These are phyloP conservation scores for Exophiala oligosperma DNA, from an alignment of 2,329 filamentous ascomycete species.

Conservation along the genomic window DNA sequence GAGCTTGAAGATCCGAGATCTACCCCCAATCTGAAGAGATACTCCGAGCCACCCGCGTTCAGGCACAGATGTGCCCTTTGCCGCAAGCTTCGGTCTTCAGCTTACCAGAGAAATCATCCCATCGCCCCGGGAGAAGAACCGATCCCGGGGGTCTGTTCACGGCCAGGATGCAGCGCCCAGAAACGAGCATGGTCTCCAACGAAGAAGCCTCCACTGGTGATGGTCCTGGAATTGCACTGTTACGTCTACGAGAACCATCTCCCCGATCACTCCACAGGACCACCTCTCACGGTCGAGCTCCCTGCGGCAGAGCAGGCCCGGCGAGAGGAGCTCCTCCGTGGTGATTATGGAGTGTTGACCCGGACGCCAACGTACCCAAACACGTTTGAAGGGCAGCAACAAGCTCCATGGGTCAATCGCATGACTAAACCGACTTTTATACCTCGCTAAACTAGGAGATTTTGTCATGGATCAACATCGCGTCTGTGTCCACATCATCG, in stretches of 20 bases:
- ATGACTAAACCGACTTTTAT: slow-evolving; percentile 9
- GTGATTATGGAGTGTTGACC: slow-evolving; percentile 5
- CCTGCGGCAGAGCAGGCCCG: slow-evolving; percentile 8
- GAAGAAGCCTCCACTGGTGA: slow-evolving; percentile 3
- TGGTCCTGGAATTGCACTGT: slow-evolving; percentile 3
- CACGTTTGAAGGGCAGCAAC: background rate
- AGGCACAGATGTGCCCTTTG: slow-evolving; percentile 8
- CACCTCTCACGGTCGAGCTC: slow-evolving; percentile 5
- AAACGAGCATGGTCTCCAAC: slow-evolving; percentile 5
- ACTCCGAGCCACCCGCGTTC: slow-evolving; percentile 7
- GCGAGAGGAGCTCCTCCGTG: slow-evolving; percentile 4
- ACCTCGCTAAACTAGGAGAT: slow-evolving; percentile 8
- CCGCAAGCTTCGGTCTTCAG: slow-evolving; percentile 5
- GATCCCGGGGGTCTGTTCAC: slow-evolving; percentile 2
- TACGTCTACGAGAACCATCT: slow-evolving; percentile 3
- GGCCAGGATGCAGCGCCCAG: slow-evolving; percentile 5
- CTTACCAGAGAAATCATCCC: background rate
- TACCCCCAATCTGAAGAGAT: slow-evolving; percentile 5
- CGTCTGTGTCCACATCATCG: background rate
- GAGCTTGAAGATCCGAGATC: slow-evolving; percentile 9
- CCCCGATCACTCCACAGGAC: background rate
- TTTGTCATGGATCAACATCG: slow-evolving; percentile 3
- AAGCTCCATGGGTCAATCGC: slow-evolving; percentile 5
- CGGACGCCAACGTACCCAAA: background rate
- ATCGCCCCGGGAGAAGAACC: slow-evolving; percentile 8